A percentile compares a stretch with the other conserved stretches of the same genome.
Conservation (phyloP, 1,284 basidiomycete genomes). For the Gomphus bonarii region DNA sequence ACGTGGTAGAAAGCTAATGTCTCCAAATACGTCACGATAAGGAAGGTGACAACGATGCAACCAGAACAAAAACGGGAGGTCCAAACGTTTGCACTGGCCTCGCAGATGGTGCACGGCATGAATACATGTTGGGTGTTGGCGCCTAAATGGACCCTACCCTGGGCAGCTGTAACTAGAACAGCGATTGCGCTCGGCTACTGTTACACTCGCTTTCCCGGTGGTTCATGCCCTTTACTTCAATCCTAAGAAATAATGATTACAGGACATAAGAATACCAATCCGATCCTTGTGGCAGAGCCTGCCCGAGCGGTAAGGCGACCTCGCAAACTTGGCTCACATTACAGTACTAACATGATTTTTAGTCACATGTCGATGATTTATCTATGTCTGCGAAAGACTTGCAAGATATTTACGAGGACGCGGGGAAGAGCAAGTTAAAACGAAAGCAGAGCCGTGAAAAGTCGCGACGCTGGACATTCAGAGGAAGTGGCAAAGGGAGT, state of each 20-base stretch:
- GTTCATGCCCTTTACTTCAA: not conserved
- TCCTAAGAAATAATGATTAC: not conserved
- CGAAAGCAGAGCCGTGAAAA: slow-evolving; percentile 1
- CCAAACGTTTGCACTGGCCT: not conserved
- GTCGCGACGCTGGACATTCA: slow-evolving; percentile 5
- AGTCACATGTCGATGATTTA: slow-evolving; percentile 1
- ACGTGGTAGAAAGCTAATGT: no score
- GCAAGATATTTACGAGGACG: not conserved
- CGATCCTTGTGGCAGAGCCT: not conserved
- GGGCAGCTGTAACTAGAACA: not conserved
- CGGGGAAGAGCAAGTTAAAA: not conserved
- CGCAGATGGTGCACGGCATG: not conserved
- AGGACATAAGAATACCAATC: not conserved
- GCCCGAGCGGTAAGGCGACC: not conserved
- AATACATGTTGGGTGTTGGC: not conserved
- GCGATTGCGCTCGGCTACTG: not conserved
- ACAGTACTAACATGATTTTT: not conserved
- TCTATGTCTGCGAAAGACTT: slow-evolving; percentile 1
- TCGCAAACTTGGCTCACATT: not conserved
- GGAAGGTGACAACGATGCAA: not conserved
- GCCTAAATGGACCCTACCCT: not conserved
- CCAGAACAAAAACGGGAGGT: not conserved
- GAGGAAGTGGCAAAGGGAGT: not conserved
- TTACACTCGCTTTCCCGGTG: not conserved
- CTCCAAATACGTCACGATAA: not conserved